Evolutionary conservation across 345 rosid species (phyloP), one percentile per base, ranked within the genome.

Genomic region (Excoecaria cochinchinensis): DNA sequence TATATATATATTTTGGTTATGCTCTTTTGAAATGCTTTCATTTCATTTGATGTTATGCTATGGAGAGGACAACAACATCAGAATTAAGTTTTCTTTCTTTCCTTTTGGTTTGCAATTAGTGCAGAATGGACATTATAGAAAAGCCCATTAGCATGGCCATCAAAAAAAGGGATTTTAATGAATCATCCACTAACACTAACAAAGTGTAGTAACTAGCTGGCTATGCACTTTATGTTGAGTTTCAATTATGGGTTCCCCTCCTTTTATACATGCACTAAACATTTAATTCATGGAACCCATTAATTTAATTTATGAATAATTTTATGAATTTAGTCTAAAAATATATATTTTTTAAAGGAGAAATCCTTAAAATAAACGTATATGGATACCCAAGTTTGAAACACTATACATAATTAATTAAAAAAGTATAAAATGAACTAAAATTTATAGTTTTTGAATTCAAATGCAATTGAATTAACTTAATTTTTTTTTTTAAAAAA

Each of bases 191-290:
- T 39, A 8, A 8, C 47, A 52, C 48, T 48, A 31, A 62, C 57
- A 58, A 58, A 57, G 63, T 15, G 22, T 19, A 42, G 5, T 66
- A 40, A 4, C 9, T 40, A 44, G 66, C 39, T 56, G 64, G 65
- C 66, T 22, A 71, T 47, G 44, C 44, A 60, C 56, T 72, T 72
- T 58, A 42, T 48, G 42, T 59, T 60, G 55, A 17, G 52, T 24
- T 60, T 15, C 4, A 50, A 10, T 50, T 50, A 50, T 50, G 12
- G 21, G 58, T 36, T 12, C 74, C 12, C 62, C 63, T 36, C 11
- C 74, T 56, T 39, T 70, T 12, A 44, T 68, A 51, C 7, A n/a
- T 6, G 42, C 85, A 68, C 71, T 74, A 51, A 74, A 31, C 31
- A 31, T 2, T 31, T 31, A 31, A 0, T 31, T 31, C 1, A 31